Evolutionary conservation across 768 basidiomycete genomes (phyloP).

Genomic region (Pholiota molesta): DNA sequence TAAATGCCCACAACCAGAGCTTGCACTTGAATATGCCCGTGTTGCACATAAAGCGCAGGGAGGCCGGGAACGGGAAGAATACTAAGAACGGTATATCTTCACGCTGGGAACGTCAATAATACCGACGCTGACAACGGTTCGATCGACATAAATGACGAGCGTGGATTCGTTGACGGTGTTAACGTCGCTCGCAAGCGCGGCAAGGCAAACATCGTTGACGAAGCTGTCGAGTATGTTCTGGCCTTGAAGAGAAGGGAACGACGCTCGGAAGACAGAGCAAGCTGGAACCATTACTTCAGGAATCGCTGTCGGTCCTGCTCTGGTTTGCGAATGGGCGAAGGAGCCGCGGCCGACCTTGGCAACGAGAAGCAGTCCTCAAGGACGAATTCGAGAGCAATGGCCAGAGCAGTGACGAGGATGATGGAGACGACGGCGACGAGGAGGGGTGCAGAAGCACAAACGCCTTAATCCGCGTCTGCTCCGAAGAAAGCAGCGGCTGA

Average conservation of each 20-base stretch:
- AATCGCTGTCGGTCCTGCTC: constrained; percentile 72
- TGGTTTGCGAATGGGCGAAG: constrained; percentile 75
- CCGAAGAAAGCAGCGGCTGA: too few relatives aligned
- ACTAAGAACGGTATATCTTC: too few relatives aligned
- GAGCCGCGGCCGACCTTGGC: constrained; percentile 54
- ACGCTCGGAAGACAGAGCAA: constrained; percentile 73
- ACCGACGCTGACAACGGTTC: constrained; percentile 34
- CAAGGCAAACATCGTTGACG: too few relatives aligned
- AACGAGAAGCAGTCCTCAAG: too few relatives aligned
- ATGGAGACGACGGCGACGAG: too few relatives aligned
- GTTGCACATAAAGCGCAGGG: constrained; percentile 71
- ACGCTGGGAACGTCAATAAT: constrained; percentile 31
- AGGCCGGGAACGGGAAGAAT: too few relatives aligned
- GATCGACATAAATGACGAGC: constrained; percentile 60
- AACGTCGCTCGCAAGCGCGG: constrained; percentile 81
- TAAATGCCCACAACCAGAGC: constrained; percentile 84
- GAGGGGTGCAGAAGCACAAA: too few relatives aligned
- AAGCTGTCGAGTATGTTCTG: constrained; percentile 89
- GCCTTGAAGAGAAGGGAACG: constrained; percentile 82
- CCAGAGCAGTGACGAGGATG: too few relatives aligned
- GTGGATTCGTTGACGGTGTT: constrained; percentile 86
- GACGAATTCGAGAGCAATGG: too few relatives aligned
- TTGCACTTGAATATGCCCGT: constrained; percentile 83
- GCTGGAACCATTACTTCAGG: constrained; percentile 70
- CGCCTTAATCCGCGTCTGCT: too few relatives aligned